Evolutionary conservation across 805 yeast species (phyloP).

Genomic region (Lipomyces chichibuensis): DNA sequence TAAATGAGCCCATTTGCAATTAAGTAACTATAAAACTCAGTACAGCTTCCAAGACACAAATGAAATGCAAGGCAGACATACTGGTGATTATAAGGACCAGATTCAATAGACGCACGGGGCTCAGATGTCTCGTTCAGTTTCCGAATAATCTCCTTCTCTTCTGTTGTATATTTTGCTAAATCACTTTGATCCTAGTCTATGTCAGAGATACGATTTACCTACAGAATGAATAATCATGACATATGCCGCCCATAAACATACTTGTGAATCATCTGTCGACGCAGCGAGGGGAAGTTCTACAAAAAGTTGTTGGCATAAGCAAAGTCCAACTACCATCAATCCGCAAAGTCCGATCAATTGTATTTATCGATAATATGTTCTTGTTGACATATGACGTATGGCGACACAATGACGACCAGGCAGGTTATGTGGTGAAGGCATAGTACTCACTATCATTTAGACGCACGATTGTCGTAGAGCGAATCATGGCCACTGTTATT

Average conservation of each 20-base stretch:
- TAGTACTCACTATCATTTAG: conserved; percentile 31
- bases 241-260: conserved; percentile 6
- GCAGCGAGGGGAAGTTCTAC: conserved; percentile 86
- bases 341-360: neutral
- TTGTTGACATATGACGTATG: conserved; percentile 1
- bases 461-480: conserved; percentile 36
- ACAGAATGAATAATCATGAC: neutral
- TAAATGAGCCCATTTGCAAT: conserved; percentile 68
- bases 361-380: neutral
- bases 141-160: conserved; percentile 73
- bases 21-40: conserved; percentile 51
- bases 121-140: conserved; percentile 80
- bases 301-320: neutral
- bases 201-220: neutral
- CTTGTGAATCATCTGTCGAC: conserved; percentile 72
- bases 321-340: neutral
- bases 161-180: conserved; percentile 77
- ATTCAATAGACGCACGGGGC: conserved; percentile 80
- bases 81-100: conserved; percentile 72
- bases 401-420: neutral
- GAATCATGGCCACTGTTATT: conserved; percentile 25
- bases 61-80: conserved; percentile 26
- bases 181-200: conserved; percentile 52
- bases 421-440: neutral
- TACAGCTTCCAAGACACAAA: neutral